These are phyloP conservation scores for Pseudocercospora pini-densiflorae DNA, from an alignment of 2,329 filamentous ascomycete species.

Conservation along the genomic window DNA sequence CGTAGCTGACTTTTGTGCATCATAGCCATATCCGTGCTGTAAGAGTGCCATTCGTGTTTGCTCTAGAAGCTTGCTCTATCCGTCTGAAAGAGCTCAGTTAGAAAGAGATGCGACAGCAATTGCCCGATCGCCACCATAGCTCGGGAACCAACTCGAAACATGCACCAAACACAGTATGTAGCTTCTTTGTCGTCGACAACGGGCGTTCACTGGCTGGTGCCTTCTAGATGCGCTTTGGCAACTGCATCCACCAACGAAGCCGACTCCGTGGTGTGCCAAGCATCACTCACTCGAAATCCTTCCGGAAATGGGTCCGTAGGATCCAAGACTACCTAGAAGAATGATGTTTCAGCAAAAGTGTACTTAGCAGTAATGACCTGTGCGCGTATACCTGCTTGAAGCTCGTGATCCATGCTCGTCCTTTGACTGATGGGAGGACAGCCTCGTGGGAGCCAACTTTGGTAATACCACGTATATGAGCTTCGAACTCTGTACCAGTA, in stretches of 20 bases:
- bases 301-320: slow-evolving; percentile 51
- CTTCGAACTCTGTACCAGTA: slow-evolving; percentile 50
- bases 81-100: not conserved
- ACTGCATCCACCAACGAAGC: not conserved
- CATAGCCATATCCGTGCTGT: no score
- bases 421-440: slow-evolving; percentile 48
- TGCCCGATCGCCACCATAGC: not conserved
- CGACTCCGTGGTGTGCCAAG: slow-evolving; percentile 24
- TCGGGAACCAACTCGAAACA: not conserved
- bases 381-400: slow-evolving; percentile 43
- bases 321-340: slow-evolving; percentile 42
- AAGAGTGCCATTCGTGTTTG: not conserved
- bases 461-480: slow-evolving; percentile 44
- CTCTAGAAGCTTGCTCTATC: not conserved
- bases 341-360: no score
- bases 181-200: not conserved
- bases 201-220: not conserved
- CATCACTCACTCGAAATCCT: slow-evolving; percentile 47
- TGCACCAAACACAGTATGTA: not conserved
- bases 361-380: no score
- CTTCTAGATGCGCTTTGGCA: not conserved
- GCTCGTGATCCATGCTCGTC: slow-evolving; percentile 53
- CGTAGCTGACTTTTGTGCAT: no score
- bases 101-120: no score
- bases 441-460: slow-evolving; percentile 48